A percentile compares a stretch with the other conserved stretches of the same genome.
Conservation (phyloP, 768 basidiomycete genomes). For the Terana coerulea region DNA sequence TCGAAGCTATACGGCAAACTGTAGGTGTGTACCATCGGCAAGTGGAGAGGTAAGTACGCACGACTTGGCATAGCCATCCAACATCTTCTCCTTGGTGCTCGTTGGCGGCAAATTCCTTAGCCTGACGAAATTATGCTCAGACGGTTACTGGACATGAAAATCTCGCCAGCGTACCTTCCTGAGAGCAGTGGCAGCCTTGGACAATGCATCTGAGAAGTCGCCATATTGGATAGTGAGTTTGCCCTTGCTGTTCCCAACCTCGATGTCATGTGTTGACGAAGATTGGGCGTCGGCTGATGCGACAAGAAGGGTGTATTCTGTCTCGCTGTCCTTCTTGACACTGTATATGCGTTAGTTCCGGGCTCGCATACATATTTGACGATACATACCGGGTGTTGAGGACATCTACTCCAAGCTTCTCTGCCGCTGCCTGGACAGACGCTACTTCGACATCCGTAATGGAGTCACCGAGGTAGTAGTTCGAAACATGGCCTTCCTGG, state of each 20-base stretch:
- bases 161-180: conserved; percentile 41
- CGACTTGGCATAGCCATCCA: conserved; percentile 78
- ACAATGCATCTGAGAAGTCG: conserved; percentile 60
- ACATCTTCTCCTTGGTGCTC: conserved; percentile 69
- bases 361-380: neutral
- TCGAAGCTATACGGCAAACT: conserved; percentile 48
- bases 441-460: conserved; percentile 78
- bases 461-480: conserved; percentile 78
- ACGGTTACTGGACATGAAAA: neutral
- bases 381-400: conserved; percentile 70
- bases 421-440: conserved; percentile 69
- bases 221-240: conserved; percentile 70
- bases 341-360: conserved; percentile 31
- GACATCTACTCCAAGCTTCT: conserved; percentile 70
- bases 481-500: conserved; percentile 69
- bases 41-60: conserved; percentile 29
- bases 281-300: conserved; percentile 61
- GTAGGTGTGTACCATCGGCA: neutral
- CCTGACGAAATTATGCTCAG: conserved; percentile 36
- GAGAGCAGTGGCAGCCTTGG: conserved; percentile 52
- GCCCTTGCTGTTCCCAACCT: conserved; percentile 35
- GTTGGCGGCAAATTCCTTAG: conserved; percentile 70
- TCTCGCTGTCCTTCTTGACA: conserved; percentile 62
- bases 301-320: conserved; percentile 66
- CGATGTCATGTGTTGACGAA: conserved; percentile 41